Evolutionary conservation across 148 eudicot genomes (phyloP).

Genomic region (Selenicereus undatus): DNA sequence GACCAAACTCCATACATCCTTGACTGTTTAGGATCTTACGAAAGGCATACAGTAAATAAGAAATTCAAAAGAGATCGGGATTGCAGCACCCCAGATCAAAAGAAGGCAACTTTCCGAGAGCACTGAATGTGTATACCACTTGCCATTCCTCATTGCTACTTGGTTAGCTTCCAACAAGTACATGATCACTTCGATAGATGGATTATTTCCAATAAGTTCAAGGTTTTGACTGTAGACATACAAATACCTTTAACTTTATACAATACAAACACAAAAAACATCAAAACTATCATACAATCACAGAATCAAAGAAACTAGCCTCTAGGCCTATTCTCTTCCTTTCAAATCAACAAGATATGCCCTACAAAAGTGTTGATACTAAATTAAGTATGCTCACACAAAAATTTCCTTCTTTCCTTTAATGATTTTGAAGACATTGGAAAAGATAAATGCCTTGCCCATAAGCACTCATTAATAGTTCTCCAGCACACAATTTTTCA

Average conservation of each 20-base stretch:
- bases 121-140: neutral
- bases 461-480: neutral
- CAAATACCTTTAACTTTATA: neutral
- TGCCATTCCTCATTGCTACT: neutral
- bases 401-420: neutral
- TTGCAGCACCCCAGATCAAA: neutral
- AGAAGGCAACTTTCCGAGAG: neutral
- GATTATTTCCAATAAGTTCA: neutral
- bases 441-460: neutral
- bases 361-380: neutral
- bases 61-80: neutral
- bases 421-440: neutral
- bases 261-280: neutral
- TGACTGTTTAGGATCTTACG: neutral
- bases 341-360: neutral
- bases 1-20: constrained; percentile 4
- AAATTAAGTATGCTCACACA: neutral
- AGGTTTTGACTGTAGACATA: neutral
- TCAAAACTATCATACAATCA: neutral
- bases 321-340: neutral
- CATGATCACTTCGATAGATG: neutral
- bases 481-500: neutral
- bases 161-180: neutral
- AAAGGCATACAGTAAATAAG: neutral
- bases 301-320: neutral